These are phyloP conservation scores for Trichoderma erinaceum DNA, from an alignment of 495 filamentous ascomycete genomes.

Conservation along the genomic window DNA sequence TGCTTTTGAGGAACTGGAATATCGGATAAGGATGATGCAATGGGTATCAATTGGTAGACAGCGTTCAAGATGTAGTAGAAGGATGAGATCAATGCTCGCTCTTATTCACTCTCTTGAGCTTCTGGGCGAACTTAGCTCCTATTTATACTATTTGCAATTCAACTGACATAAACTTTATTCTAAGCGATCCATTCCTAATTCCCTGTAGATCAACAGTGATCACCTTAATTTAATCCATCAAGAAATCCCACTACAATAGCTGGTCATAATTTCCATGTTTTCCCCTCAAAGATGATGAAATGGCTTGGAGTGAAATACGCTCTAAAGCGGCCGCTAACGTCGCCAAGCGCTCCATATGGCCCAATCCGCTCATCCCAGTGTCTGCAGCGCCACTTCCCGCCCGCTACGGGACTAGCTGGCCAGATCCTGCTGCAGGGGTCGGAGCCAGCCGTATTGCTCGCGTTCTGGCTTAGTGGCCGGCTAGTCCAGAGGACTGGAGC, in stretches of 20 bases:
- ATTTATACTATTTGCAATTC: too few species aligned
- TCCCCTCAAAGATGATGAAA: neutral
- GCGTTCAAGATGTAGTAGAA: neutral
- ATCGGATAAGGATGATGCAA: too few species aligned
- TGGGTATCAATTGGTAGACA: too few species aligned
- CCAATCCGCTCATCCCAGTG: neutral
- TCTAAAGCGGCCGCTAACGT: neutral
- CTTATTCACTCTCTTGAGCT: too few species aligned
- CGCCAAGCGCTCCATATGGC: neutral
- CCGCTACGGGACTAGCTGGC: neutral
- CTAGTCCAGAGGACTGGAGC: neutral
- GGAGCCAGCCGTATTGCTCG: constrained; percentile 7
- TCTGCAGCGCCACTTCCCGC: neutral
- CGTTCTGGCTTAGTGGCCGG: neutral
- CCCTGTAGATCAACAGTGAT: too few species aligned
- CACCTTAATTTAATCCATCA: neutral
- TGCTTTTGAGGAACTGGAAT: neutral
- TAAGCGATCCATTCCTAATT: too few species aligned
- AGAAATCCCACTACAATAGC: neutral
- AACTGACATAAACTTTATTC: too few species aligned
- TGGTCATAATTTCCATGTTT: neutral
- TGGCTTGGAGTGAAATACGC: neutral
- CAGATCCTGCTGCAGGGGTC: neutral
- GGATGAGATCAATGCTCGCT: neutral
- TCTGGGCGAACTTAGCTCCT: too few species aligned